A percentile compares a stretch with the other conserved stretches of the same genome.
Evolutionary conservation across 148 eudicot genomes (phyloP).

Genomic region (Linanthus parryae): DNA sequence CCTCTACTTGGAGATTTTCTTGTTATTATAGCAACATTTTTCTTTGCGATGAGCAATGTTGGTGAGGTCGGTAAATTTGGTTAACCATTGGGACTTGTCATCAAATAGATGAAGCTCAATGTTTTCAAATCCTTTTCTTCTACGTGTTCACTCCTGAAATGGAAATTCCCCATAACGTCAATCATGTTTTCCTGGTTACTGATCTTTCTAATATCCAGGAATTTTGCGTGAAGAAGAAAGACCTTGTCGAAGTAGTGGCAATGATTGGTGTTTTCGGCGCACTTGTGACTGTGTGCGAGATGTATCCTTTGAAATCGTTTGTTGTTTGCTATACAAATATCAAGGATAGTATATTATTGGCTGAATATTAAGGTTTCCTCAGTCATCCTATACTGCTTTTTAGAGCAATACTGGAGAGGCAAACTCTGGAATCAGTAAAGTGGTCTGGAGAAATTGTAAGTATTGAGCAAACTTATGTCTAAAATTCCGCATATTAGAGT

Average conservation of each 20-base stretch:
- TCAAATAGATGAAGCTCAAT: not conserved
- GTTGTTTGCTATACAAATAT: too few relatives aligned
- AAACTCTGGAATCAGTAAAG: conserved; percentile 41
- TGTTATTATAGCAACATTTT: conserved; percentile 55
- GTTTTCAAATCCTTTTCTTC: too few relatives aligned
- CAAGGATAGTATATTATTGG: not conserved
- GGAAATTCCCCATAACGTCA: not conserved
- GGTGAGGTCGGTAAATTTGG: conserved; percentile 40
- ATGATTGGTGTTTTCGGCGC: conserved; percentile 75
- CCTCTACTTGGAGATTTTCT: conserved; percentile 73
- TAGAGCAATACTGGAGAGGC: conserved; percentile 53
- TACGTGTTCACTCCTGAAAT: too few relatives aligned
- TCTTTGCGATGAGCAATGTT: conserved; percentile 69
- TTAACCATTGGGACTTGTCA: not conserved
- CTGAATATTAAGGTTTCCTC: not conserved
- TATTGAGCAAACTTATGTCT: not conserved
- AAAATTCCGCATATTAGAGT: not conserved
- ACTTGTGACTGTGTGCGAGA: conserved; percentile 50
- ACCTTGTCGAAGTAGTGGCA: conserved; percentile 51
- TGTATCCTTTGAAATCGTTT: conserved; percentile 62
- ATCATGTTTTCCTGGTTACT: not conserved
- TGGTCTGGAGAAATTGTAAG: conserved; percentile 69
- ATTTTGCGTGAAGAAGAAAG: conserved; percentile 61
- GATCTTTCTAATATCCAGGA: conserved; percentile 37
- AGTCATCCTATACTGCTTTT: conserved; percentile 24